Evolutionary conservation across 73 alveolate species (phyloP).

Genomic region (Uronychia setigera): DNA sequence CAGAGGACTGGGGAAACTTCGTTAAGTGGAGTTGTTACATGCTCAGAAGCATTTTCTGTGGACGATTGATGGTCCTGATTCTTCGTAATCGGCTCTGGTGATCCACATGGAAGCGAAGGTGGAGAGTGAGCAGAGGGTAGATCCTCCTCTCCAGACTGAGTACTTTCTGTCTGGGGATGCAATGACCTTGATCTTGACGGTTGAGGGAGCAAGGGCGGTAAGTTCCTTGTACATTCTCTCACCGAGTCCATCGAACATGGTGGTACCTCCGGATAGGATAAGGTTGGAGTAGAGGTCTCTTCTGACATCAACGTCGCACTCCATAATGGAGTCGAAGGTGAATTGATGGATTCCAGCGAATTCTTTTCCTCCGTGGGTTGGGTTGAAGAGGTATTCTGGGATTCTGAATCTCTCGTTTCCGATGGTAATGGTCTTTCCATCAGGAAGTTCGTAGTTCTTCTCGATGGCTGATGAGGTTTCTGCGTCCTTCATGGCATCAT

Average conservation of each 20-base stretch:
- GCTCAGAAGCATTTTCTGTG: conserved; percentile 98
- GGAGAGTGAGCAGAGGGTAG: conserved; percentile 88
- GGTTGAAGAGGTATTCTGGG: conserved; percentile 75
- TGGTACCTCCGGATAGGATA: conserved; percentile 89
- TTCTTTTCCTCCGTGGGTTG: conserved; percentile 26
- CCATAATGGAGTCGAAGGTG: conserved; percentile 85
- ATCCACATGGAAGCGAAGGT: conserved; percentile 97
- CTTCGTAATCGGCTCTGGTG: conserved; percentile 96
- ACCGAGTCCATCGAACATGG: conserved; percentile 77
- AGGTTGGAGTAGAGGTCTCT: conserved; percentile 80
- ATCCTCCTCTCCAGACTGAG: conserved; percentile 98
- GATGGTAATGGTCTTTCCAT: conserved; percentile 47
- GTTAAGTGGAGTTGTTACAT: too few species aligned
- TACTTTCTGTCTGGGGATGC: conserved; percentile 97
- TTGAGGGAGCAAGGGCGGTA: conserved; percentile 78
- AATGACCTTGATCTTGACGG: conserved; percentile 83
- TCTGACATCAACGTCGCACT: conserved; percentile 89
- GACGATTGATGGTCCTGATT: conserved; percentile 94
- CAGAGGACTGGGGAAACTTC: too few species aligned
- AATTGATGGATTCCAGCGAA: conserved; percentile 75
- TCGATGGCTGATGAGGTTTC: conserved; percentile 5
- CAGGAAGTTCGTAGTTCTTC: conserved; percentile 68
- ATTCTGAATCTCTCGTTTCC: conserved; percentile 60
- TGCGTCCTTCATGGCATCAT: conserved; percentile 27
- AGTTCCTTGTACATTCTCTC: conserved; percentile 88